These are phyloP conservation scores for Malus orientalis DNA, from an alignment of 306 rosid species.

Conservation along the genomic window DNA sequence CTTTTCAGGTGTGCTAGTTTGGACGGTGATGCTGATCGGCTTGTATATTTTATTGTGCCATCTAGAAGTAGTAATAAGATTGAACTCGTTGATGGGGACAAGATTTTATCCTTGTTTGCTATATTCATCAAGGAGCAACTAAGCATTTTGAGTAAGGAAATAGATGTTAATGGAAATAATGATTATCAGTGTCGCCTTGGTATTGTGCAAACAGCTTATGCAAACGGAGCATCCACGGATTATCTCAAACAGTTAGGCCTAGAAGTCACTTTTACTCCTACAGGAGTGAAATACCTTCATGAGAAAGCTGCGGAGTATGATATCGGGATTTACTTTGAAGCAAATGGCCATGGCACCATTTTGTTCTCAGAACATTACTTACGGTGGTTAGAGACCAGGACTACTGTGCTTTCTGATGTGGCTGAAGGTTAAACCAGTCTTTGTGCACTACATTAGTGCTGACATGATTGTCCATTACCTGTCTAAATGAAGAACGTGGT, in stretches of 20 bases:
- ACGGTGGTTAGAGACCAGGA: conserved; percentile 45
- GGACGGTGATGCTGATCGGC: conserved; percentile 97
- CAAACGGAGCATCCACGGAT: conserved; percentile 84
- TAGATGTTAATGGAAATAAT: conserved; percentile 15
- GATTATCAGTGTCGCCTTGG: conserved; percentile 49
- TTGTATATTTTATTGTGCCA: conserved; percentile 67
- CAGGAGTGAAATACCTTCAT: conserved; percentile 85
- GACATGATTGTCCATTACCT: conserved; percentile 4
- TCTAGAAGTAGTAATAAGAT: conserved; percentile 43
- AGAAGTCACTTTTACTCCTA: conserved; percentile 73
- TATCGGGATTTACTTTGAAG: conserved; percentile 92
- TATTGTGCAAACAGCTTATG: conserved; percentile 89
- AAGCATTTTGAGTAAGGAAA: conserved; percentile 43
- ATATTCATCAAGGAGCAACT: conserved; percentile 71
- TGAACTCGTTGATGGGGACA: conserved; percentile 87
- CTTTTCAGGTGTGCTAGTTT: conserved; percentile 93
- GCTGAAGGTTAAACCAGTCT: conserved; percentile 42
- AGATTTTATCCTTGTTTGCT: conserved; percentile 76
- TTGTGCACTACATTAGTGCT: conserved; percentile 14
- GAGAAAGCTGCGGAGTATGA: conserved; percentile 77
- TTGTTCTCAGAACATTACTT: conserved; percentile 66
- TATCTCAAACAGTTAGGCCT: conserved; percentile 69
- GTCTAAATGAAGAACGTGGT: conserved; percentile 7
- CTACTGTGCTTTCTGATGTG: conserved; percentile 32
- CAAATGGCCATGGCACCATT: conserved; percentile 95